Percentiles rank a stretch among this genome's conserved stretches.
Evolutionary conservation across 2,329 filamentous ascomycete genomes (phyloP).

Genomic region (Botrytis pseudocinerea): DNA sequence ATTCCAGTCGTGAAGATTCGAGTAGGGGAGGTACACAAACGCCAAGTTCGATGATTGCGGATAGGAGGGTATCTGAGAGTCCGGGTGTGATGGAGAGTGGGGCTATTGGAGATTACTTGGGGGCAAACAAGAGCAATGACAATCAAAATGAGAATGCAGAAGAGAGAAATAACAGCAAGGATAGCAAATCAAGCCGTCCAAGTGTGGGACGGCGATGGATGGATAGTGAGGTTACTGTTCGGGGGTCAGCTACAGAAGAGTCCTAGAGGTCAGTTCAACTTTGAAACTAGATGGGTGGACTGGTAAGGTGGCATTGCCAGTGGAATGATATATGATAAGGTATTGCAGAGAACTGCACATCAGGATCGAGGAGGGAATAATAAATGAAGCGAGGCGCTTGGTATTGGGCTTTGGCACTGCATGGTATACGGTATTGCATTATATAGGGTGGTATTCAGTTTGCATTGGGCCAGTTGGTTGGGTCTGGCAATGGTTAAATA

Average conservation of each 20-base stretch:
- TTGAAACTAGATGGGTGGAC: background rate
- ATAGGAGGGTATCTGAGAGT: background rate
- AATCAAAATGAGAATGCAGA: constrained; percentile 23
- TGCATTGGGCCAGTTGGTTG: background rate
- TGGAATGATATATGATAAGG: background rate
- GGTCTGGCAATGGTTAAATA: background rate
- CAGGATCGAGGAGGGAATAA: background rate
- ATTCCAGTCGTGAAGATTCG: background rate
- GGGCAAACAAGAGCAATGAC: background rate
- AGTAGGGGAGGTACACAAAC: background rate
- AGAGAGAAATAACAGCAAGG: constrained; percentile 28
- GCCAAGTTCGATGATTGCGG: background rate
- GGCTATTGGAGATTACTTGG: background rate
- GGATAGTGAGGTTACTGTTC: constrained; percentile 20
- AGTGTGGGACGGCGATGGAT: constrained; percentile 17
- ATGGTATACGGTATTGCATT: background rate
- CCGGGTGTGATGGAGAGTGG: background rate
- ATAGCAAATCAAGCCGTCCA: constrained; percentile 3
- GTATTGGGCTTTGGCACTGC: background rate
- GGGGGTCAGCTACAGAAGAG: background rate
- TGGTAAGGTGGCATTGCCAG: background rate
- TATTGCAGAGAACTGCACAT: background rate
- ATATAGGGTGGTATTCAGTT: background rate
- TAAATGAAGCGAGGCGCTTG: background rate
- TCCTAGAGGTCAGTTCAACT: background rate